Conservation (phyloP, 257 asterid genomes). For the Fraxinus quadrangulata region DNA sequence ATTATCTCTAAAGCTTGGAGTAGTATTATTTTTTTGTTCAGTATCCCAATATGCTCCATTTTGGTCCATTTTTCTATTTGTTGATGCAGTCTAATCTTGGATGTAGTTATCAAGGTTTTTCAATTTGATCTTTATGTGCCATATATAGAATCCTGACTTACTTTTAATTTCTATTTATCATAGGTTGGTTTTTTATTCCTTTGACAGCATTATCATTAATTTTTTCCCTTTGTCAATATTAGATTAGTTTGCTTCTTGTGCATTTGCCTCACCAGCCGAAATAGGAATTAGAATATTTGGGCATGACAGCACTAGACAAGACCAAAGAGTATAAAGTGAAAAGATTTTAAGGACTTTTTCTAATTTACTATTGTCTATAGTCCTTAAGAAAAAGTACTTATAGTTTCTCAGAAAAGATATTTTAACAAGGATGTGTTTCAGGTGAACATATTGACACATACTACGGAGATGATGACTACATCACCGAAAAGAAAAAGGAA, state of each 20-base stretch:
- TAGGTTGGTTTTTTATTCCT: not conserved
- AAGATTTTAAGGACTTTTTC: not conserved
- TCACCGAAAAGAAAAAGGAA: conserved; percentile 35
- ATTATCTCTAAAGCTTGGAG: not conserved
- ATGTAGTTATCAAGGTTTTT: not conserved
- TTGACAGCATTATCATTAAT: not conserved
- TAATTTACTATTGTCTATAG: not conserved
- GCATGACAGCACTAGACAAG: not conserved
- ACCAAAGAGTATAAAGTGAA: not conserved
- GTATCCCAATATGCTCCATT: not conserved
- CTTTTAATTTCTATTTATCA: not conserved
- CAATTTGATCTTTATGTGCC: not conserved
- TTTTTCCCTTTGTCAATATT: not conserved
- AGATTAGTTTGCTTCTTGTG: not conserved
- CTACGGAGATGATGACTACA: conserved; percentile 42
- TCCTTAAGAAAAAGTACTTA: not conserved
- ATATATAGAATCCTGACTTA: too few relatives aligned
- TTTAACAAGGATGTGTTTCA: conserved; percentile 39
- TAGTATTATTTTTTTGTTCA: not conserved
- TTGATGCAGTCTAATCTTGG: not conserved
- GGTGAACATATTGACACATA: conserved; percentile 64
- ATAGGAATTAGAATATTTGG: not conserved
- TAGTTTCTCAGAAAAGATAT: conserved; percentile 8
- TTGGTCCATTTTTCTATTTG: not conserved
- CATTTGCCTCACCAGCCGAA: not conserved